These are phyloP conservation scores for Podospora sp. DNA, from an alignment of 495 filamentous ascomycete species.

Conservation along the genomic window DNA sequence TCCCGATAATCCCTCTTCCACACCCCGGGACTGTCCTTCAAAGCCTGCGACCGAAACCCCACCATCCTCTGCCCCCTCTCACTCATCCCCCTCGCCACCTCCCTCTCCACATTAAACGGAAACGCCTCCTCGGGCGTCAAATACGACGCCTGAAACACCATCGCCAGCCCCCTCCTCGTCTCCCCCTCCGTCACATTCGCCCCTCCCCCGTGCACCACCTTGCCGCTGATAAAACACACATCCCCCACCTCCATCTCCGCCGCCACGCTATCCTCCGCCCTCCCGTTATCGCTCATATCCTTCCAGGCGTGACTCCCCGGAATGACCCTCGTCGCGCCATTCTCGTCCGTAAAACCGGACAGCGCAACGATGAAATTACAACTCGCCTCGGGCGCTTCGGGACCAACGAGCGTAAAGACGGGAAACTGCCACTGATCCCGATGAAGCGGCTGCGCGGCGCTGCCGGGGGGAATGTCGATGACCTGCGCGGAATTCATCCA, in stretches of 20 bases:
- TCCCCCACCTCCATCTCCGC: constrained; percentile 21
- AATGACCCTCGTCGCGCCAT: constrained; percentile 21
- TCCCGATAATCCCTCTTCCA: constrained; percentile 21
- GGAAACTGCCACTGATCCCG: constrained; percentile 24
- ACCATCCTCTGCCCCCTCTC: constrained; percentile 18
- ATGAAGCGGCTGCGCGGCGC: constrained; percentile 19
- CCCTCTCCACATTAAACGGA: constrained; percentile 17
- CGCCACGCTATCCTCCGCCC: constrained; percentile 7
- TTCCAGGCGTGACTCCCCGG: constrained; percentile 16
- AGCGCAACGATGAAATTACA: constrained; percentile 21
- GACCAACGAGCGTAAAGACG: constrained; percentile 13
- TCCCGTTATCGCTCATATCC: constrained; percentile 15
- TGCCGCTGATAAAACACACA: constrained; percentile 21
- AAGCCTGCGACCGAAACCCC: constrained; percentile 20
- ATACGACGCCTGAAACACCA: constrained; percentile 21
- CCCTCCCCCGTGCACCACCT: constrained; percentile 21
- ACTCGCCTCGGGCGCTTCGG: constrained; percentile 15
- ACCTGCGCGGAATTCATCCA: constrained; percentile 21
- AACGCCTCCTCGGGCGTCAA: constrained; percentile 22
- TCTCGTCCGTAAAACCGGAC: constrained; percentile 15
- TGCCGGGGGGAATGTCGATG: constrained; percentile 15
- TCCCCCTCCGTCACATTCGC: constrained; percentile 9
- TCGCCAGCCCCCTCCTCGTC: constrained; percentile 18
- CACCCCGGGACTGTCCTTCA: constrained; percentile 23
- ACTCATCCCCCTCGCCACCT: constrained; percentile 14